Evolutionary conservation across 208 protist species (phyloP), one percentile per base, ranked within the genome.

Genomic region (Wallacemonas sp.): DNA sequence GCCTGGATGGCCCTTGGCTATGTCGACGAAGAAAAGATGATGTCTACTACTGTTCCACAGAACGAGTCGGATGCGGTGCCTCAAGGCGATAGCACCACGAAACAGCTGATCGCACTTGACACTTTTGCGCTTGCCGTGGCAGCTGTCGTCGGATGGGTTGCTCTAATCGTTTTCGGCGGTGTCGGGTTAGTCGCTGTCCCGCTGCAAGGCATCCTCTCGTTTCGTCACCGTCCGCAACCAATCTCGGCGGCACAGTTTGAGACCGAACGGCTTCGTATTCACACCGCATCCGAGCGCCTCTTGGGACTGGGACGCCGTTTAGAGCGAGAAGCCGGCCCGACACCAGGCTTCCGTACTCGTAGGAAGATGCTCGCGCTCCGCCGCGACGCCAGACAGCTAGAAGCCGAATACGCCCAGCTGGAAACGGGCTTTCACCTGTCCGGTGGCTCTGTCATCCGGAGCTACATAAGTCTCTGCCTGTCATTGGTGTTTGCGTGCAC

Each of bases 101-200:
- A 36, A 36, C 10, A 34, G 9, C 17, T 57, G 10, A 57, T 57
- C 17, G 3, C 39, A 15, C 33, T 52, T 60, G 34, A 70, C 19
- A 26, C 42, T 58, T 37, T 76, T 76, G 37, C 33, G 24, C 60
- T 94, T 4, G 86, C 73, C 13, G 54, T 94, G 24, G 44, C 79
- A 9, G 71, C 80, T 27, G 76, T 72, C 21, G 50, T 92, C 60
- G 93, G 93, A 27, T 97, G 89, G 88, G 37, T 93, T 24, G 63
- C 96, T 34, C 85, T 98, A 59, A 81, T 85, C 17, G 2, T 98
- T 24, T 98, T 98, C 58, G 95, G 90, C 33, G 94, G 94, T 33
- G 88, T 98, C 3, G 97, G 97, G 3, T 60, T 98, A 8, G 73
- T 82, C 1, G 87, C 92, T 12, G 74, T 98, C 1, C 96, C 97